Conservation (phyloP, 192 early-diverging fungal genomes). For the Coemansia sp. region DNA sequence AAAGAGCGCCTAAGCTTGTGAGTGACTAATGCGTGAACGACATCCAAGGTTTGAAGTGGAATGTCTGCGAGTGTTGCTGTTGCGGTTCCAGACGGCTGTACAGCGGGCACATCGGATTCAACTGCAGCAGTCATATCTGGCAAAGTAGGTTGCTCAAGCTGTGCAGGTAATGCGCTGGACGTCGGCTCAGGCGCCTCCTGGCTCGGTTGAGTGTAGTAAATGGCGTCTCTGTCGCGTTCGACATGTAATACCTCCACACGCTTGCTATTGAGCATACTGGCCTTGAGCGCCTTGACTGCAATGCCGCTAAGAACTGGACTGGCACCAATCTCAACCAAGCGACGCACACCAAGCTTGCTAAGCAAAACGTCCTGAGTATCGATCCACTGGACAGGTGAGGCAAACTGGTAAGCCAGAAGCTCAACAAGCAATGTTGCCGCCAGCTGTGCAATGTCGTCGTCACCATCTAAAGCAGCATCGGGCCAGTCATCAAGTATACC, state of each 20-base stretch:
- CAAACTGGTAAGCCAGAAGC: conserved; percentile 90
- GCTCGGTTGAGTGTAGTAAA: conserved; percentile 11
- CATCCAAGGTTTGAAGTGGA: conserved; percentile 70
- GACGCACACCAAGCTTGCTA: conserved; percentile 66
- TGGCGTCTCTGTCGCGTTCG: conserved; percentile 9
- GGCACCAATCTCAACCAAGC: conserved; percentile 87
- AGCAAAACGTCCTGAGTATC: conserved; percentile 89
- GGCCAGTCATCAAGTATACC: conserved; percentile 71
- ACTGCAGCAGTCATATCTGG: conserved; percentile 52
- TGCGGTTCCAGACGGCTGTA: not conserved
- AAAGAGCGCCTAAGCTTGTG: conserved; percentile 85
- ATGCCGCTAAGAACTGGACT: conserved; percentile 83
- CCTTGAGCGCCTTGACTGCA: conserved; percentile 59
- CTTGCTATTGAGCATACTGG: not conserved
- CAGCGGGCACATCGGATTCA: conserved; percentile 6
- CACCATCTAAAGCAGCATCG: conserved; percentile 28
- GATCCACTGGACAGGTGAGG: conserved; percentile 91
- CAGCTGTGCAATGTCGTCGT: conserved; percentile 65
- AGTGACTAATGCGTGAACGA: conserved; percentile 75
- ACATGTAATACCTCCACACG: conserved; percentile 9
- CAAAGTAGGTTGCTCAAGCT: conserved; percentile 11
- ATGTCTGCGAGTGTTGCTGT: conserved; percentile 64
- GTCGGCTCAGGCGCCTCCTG: not conserved
- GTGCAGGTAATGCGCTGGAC: not conserved
- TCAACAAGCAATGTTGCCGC: conserved; percentile 84